Percentiles rank a stretch among this genome's conserved stretches.
Evolutionary conservation across 192 early-diverging fungal species (phyloP).

Genomic region (Martensiomyces pterosporus): DNA sequence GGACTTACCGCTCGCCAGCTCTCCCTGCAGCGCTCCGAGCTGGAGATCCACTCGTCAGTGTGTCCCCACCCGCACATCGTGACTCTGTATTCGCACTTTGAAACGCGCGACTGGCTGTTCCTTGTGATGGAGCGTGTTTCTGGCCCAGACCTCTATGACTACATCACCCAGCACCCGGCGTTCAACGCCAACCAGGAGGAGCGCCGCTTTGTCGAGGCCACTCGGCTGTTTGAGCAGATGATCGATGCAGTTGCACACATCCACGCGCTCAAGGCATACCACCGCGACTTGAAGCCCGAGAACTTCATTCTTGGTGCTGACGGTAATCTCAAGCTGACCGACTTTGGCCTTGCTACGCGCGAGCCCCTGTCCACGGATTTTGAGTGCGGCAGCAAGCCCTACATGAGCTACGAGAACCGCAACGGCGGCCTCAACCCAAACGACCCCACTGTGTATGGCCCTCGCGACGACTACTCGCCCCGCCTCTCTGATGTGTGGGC

Average conservation of each 20-base stretch:
- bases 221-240: slow-evolving; percentile 62
- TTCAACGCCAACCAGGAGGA: slow-evolving; percentile 49
- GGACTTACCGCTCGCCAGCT: slow-evolving; percentile 55
- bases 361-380: slow-evolving; percentile 75
- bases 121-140: slow-evolving; percentile 62
- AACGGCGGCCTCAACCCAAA: slow-evolving; percentile 46
- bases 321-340: slow-evolving; percentile 74
- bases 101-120: slow-evolving; percentile 57
- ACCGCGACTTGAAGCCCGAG: slow-evolving; percentile 88
- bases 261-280: slow-evolving; percentile 77
- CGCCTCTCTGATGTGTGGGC: slow-evolving; percentile 68
- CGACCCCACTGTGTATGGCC: slow-evolving; percentile 46
- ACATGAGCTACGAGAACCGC: slow-evolving; percentile 69
- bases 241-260: slow-evolving; percentile 72
- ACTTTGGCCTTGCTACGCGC: slow-evolving; percentile 90
- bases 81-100: slow-evolving; percentile 61
- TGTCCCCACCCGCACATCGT: slow-evolving; percentile 67
- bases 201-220: slow-evolving; percentile 47
- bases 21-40: slow-evolving; percentile 62
- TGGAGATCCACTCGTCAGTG: slow-evolving; percentile 58
- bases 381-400: slow-evolving; percentile 80
- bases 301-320: slow-evolving; percentile 66
- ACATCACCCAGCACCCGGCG: slow-evolving; percentile 49
- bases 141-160: slow-evolving; percentile 54
- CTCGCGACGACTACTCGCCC: slow-evolving; percentile 57